These are phyloP conservation scores for Trichoderma guizhouense DNA, from an alignment of 2,329 filamentous ascomycete species.

Conservation along the genomic window DNA sequence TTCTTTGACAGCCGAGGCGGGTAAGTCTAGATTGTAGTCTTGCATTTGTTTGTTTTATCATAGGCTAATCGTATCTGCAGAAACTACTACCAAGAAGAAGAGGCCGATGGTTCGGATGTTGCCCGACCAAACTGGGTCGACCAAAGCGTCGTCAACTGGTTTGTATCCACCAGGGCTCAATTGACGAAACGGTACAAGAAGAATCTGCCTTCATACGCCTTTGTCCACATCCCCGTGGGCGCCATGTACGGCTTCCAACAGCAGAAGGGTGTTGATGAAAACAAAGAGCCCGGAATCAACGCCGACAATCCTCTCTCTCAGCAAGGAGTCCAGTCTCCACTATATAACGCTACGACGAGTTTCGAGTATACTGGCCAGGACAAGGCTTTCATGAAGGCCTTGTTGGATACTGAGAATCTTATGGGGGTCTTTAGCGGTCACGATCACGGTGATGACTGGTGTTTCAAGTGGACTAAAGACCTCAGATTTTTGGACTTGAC, in stretches of 20 bases:
- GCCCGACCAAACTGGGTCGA: background rate
- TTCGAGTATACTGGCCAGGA: background rate
- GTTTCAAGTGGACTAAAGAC: background rate
- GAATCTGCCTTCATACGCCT: background rate
- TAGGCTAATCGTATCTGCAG: background rate
- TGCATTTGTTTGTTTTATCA: background rate
- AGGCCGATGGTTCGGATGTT: background rate
- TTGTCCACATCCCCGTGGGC: background rate
- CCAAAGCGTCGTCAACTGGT: background rate
- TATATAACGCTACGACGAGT: background rate
- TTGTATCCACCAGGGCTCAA: background rate
- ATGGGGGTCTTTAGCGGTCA: background rate
- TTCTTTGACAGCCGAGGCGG: background rate
- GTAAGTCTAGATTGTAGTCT: background rate
- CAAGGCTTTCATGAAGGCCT: background rate
- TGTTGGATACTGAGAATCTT: background rate
- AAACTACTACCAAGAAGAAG: background rate
- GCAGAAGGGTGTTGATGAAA: background rate
- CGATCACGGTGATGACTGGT: background rate
- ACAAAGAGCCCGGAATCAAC: background rate
- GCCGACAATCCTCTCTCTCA: background rate
- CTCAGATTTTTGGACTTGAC: background rate
- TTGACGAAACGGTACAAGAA: background rate
- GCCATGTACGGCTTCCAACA: background rate
- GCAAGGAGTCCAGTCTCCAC: background rate